Evolutionary conservation across 2,329 filamentous ascomycete species (phyloP).

Genomic region (Akanthomyces muscarius): DNA sequence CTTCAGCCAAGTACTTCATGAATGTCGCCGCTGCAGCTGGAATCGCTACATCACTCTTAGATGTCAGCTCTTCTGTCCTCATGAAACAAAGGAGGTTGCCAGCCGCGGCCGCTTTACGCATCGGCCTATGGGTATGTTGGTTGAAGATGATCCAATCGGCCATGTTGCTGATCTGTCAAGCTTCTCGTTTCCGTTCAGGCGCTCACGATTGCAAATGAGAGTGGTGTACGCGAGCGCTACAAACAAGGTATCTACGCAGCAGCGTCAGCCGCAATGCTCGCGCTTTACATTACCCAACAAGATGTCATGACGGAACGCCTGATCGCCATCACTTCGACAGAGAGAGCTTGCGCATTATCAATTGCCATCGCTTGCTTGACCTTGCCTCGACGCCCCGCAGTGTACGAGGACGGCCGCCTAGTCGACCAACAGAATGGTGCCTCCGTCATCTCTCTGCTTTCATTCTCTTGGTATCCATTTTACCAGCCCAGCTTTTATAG

Average conservation of each 20-base stretch:
- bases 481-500: constrained; percentile 48
- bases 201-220: background rate
- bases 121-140: background rate
- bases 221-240: background rate
- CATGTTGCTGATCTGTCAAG: background rate
- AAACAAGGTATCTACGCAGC: background rate
- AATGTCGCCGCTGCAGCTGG: background rate
- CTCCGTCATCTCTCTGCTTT: constrained; percentile 54
- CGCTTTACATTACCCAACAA: background rate
- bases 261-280: background rate
- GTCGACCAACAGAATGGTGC: constrained; percentile 58
- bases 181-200: background rate
- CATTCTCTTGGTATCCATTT: constrained; percentile 54
- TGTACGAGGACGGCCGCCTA: constrained; percentile 49
- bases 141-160: background rate
- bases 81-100: background rate
- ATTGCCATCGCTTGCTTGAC: constrained; percentile 43
- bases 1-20: background rate
- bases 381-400: constrained; percentile 58
- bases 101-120: background rate
- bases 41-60: background rate
- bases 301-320: too few species aligned
- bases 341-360: constrained; percentile 27
- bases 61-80: background rate
- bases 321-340: background rate